A percentile compares a stretch with the other conserved stretches of the same genome.
Conservation (phyloP, 495 filamentous ascomycete genomes). For the Penicillium salamii region DNA sequence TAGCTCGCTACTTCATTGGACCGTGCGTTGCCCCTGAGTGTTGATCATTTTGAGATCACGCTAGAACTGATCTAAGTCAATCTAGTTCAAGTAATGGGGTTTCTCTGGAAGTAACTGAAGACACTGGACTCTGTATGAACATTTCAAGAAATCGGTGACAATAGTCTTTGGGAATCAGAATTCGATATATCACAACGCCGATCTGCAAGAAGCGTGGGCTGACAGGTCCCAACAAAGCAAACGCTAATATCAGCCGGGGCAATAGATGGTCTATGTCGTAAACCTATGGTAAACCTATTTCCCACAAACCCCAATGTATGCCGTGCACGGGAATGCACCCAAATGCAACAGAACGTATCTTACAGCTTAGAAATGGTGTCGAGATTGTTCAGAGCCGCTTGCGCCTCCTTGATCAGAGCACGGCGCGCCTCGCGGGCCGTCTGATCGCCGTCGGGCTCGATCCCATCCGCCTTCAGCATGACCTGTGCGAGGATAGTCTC, state of each 20-base stretch:
- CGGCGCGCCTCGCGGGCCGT: constrained; percentile 64
- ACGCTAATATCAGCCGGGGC: background rate
- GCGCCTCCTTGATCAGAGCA: constrained; percentile 73
- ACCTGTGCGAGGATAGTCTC: constrained; percentile 84
- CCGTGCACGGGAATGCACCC: too few relatives aligned
- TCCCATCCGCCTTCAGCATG: constrained; percentile 78
- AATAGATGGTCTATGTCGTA: constrained; percentile 1
- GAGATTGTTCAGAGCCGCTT: constrained; percentile 59
- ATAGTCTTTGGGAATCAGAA: constrained; percentile 6
- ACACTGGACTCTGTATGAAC: background rate
- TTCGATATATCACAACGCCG: constrained; percentile 7
- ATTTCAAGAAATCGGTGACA: constrained; percentile 1
- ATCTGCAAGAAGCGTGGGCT: constrained; percentile 4
- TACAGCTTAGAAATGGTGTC: constrained; percentile 45
- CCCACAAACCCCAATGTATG: background rate
- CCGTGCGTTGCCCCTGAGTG: constrained; percentile 10
- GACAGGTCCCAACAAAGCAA: constrained; percentile 1
- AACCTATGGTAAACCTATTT: background rate
- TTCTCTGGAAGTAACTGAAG: too few relatives aligned
- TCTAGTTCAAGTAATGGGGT: constrained; percentile 15
- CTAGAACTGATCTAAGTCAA: constrained; percentile 5
- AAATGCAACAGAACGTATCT: background rate
- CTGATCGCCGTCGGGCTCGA: constrained; percentile 68
- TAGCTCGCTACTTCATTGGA: background rate
- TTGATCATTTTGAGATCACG: constrained; percentile 3